Evolutionary conservation across 352 stramenopile species (phyloP), one percentile per base, ranked within the genome.

Genomic region (Pythium monospermum): DNA sequence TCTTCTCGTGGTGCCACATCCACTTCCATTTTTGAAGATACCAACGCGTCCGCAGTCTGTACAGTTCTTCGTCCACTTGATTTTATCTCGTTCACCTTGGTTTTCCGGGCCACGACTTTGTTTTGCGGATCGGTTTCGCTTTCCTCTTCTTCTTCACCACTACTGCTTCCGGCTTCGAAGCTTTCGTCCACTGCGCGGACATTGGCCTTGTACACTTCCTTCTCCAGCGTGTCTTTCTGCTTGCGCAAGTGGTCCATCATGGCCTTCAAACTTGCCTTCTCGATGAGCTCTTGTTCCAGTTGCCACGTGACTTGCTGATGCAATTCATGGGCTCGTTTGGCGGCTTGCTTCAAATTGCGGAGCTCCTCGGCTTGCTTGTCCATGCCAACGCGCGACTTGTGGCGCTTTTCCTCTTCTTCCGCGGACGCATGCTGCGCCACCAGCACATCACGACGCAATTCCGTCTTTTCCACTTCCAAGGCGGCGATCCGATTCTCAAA

Each of bases 321-420:
- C 28, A 81, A 47, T 6, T 84, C 73, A 33, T 90, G 76, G 8
- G 73, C 76, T n/a, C 67, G 67, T 39, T 74, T 76, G 2, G 76
- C 66, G 0, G 72, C 64, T 41, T 85, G 76, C 26, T 71, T 76
- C 1, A 90, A 57, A 19, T 77, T 66, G 3, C 64, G 61, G n/a
- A 83, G 41, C n/a, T 87, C 76, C n/a, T 81, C 71, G 27, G 78
- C 66, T 33, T 83, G 72, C 21, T 59, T 69, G 19, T 66, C 63
- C 7, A 68, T 60, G 1, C 60, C 61, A 1, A 61, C 52, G 22
- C 65, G 71, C 2, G 71, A 65, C 35, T 71, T 62, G 30, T 79
- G 65, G 0, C 71, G 59, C 32, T 77, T 75, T 18, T 76, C 70
- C 60, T 84, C 76, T 22, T 80, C 64, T 33, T 82, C 73, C n/a